phyloP scores from a whole-genome alignment of 768 basidiomycete genomes.

The Boletellus ananiceps region DNA sequence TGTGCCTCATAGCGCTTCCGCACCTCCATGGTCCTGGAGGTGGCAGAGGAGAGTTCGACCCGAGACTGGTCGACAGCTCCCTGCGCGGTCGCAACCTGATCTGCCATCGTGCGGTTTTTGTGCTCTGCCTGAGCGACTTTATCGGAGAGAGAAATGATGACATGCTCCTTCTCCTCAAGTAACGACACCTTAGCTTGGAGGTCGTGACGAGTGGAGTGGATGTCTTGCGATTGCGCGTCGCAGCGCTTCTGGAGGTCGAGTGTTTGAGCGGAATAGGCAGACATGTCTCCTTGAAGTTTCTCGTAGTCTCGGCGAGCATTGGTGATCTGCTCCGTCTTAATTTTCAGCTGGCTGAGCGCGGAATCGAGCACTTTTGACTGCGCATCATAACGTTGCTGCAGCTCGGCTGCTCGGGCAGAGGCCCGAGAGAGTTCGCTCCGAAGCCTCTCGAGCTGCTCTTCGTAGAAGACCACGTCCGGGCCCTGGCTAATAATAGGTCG shows the following conservation, averaged over 20 bases:
- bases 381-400: background rate
- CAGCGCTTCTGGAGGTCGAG: background rate
- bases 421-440: background rate
- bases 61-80: too few relatives aligned
- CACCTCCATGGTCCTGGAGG: too few relatives aligned
- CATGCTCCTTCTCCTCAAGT: slow-evolving; percentile 3
- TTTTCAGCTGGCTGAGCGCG: background rate
- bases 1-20: too few relatives aligned
- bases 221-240: background rate
- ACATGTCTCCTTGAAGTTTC: background rate
- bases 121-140: background rate
- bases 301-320: background rate
- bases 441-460: slow-evolving; percentile 2
- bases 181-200: background rate
- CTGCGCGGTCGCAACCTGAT: too few relatives aligned
- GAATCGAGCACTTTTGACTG: slow-evolving; percentile 5
- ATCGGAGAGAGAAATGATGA: background rate
- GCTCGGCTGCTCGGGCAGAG: background rate
- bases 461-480: background rate
- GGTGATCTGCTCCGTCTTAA: background rate
- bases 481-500: background rate
- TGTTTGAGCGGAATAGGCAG: background rate
- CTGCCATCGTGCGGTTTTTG: background rate
- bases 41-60: too few relatives aligned
- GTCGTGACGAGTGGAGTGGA: background rate